Base-by-base conservation (phyloP, 345 rosid species). In the Bruguiera parviflora region DNA sequence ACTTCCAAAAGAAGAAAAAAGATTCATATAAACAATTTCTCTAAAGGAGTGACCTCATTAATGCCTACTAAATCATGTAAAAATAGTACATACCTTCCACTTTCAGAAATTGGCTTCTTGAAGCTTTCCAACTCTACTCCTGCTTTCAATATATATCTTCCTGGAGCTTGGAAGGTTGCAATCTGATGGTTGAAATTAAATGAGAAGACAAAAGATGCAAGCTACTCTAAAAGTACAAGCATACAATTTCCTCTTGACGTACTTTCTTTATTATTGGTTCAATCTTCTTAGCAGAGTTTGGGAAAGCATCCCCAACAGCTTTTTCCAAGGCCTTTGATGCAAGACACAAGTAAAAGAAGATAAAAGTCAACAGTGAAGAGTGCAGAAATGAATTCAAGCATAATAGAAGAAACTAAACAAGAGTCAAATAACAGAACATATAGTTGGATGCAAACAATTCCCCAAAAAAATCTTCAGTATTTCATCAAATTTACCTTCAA, bases 131-230 rank as follows among this genome's bases (percentile, higher is more conserved):
- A 75, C 59, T 90, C 96, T 65, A 76, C 79, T 71, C 79, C 90
- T 60, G 79, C 74, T 83, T 88, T 92, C 87, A 92, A 82, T 82
- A 85, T 62, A 83, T 92, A 95, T 75, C 82, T 83, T 70, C 92
- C 96, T 21, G 88, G 87, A 80, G 92, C 88, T 84, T 87, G 96
- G 75, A 77, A 86, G 82, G 59, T 78, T 58, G 98, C 97, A 77
- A 95, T 90, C 99, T 95, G 86, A 73, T 67, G 61, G 53, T 71
- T 76, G 80, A 81, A 72, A 76, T 71, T 56, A 67, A 72, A 77
- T 66, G 65, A 63, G 61, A 77, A 76, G 67, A 71, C 65, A 71
- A 43, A 72, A 73, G 70, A 70, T 66, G 61, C 71, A 71, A 32
- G 32, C 32, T 64, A 58, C 47, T 61, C 75, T 61, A 39, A 57